Percentiles rank a stretch among this genome's conserved stretches.
Conservation (phyloP, 2,329 filamentous ascomycete species). For the Phoma sp. region DNA sequence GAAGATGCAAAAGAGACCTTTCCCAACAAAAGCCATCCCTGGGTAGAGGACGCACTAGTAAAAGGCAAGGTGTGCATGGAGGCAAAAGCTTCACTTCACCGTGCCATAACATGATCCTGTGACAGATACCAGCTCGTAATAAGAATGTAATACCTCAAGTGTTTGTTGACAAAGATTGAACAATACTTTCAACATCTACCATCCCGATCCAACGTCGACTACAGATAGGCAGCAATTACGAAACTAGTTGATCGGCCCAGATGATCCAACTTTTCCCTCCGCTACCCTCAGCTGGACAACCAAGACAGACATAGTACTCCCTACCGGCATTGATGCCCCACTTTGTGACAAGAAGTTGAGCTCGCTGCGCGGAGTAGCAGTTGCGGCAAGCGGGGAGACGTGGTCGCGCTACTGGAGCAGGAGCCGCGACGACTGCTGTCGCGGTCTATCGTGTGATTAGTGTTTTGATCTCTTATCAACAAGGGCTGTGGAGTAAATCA, state of each 20-base stretch:
- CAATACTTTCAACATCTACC: neutral
- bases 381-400: slow-evolving; percentile 3
- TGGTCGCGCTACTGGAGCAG: neutral
- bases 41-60: no score
- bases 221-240: neutral
- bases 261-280: slow-evolving; percentile 9
- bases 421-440: neutral
- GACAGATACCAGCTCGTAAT: no score
- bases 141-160: no score
- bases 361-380: slow-evolving; percentile 10
- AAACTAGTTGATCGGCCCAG: slow-evolving; percentile 12
- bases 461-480: no score
- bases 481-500: no score
- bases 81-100: no score
- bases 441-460: neutral
- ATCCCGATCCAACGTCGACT: no score
- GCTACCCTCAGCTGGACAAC: slow-evolving; percentile 1
- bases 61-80: no score
- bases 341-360: slow-evolving; percentile 2
- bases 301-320: slow-evolving; percentile 9
- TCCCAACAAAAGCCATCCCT: no score
- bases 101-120: no score
- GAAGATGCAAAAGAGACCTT: no score
- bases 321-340: neutral
- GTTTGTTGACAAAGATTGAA: no score